phyloP scores from a whole-genome alignment of 768 basidiomycete genomes.

The Naganishia randhawae region DNA sequence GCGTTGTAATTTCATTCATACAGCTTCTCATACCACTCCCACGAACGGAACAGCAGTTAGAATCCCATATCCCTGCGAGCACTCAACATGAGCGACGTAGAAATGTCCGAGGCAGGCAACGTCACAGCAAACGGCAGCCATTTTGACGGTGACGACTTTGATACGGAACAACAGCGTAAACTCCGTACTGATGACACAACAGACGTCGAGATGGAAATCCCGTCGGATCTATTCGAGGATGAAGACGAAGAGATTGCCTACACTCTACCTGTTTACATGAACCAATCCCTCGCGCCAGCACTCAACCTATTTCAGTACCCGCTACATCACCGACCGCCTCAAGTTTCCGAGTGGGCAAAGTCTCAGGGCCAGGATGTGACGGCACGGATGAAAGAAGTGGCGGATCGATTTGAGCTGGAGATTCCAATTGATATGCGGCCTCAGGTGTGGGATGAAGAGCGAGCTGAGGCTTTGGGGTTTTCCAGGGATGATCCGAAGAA shows the following conservation, averaged over 20 bases:
- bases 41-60: no score
- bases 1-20: background rate
- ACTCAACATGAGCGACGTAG: background rate
- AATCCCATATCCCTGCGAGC: background rate
- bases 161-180: background rate
- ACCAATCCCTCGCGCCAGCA: constrained; percentile 38
- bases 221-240: constrained; percentile 14
- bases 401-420: constrained; percentile 48
- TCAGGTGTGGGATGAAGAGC: constrained; percentile 47
- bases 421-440: constrained; percentile 46
- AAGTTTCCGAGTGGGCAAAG: constrained; percentile 38
- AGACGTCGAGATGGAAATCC: background rate
- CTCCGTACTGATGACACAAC: background rate
- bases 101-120: background rate
- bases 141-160: background rate
- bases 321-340: constrained; percentile 35
- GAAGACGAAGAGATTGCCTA: constrained; percentile 39
- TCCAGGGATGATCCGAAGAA: constrained; percentile 35
- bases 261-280: constrained; percentile 49
- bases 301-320: constrained; percentile 51
- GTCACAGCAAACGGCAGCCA: background rate
- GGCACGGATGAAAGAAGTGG: constrained; percentile 45
- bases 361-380: constrained; percentile 42
- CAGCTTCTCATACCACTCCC: background rate
- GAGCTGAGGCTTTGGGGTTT: constrained; percentile 48